A percentile compares a stretch with the other conserved stretches of the same genome.
These are phyloP conservation scores for Epipyxis sp. DNA, from an alignment of 108 stramenopile species.

Conservation along the genomic window DNA sequence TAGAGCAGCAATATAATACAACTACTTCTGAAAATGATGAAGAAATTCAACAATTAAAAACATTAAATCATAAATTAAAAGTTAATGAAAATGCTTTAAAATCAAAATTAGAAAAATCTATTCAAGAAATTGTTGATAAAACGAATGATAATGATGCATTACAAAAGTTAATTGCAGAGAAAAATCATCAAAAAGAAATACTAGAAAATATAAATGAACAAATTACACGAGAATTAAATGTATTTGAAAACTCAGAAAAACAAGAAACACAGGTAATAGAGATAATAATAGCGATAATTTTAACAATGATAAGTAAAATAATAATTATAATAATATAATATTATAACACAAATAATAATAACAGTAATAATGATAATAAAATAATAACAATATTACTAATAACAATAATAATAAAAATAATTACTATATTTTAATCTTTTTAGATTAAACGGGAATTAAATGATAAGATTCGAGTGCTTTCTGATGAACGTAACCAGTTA, in stretches of 20 bases:
- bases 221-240: not conserved
- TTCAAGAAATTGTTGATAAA: constrained; percentile 1
- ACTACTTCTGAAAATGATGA: too few relatives aligned
- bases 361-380: not conserved
- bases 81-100: not conserved
- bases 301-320: too few relatives aligned
- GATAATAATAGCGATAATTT: too few relatives aligned
- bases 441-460: too few relatives aligned
- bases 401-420: not conserved
- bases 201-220: not conserved
- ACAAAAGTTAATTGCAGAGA: not conserved
- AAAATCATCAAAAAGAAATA: not conserved
- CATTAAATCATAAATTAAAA: too few relatives aligned
- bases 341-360: not conserved
- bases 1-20: too few relatives aligned
- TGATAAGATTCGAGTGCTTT: too few relatives aligned
- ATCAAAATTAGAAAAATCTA: not conserved
- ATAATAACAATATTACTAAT: not conserved
- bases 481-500: not conserved
- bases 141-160: not conserved
- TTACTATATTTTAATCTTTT: not conserved
- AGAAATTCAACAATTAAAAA: too few relatives aligned
- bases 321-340: too few relatives aligned
- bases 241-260: constrained; percentile 6
- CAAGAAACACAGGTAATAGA: too few relatives aligned